Conservation (phyloP, 805 yeast species). For the Nakazawaea ernobii region DNA sequence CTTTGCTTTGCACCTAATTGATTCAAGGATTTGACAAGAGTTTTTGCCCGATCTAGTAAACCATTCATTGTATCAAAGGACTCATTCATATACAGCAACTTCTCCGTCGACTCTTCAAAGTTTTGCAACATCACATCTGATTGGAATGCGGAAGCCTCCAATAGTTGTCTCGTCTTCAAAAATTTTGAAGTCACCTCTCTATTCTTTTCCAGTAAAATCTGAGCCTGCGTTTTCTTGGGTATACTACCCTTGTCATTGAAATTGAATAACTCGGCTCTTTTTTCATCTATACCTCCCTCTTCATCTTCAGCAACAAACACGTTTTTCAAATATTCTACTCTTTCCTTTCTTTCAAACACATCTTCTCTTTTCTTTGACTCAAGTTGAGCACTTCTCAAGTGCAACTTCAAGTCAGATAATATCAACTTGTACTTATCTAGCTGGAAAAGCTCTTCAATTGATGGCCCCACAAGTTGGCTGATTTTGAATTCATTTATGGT, state of each 20-base stretch:
- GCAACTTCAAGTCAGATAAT: slow-evolving; percentile 19
- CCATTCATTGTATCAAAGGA: slow-evolving; percentile 36
- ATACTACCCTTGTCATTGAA: slow-evolving; percentile 18
- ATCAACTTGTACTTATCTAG: slow-evolving; percentile 15
- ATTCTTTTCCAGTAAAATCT: slow-evolving; percentile 40
- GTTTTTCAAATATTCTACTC: slow-evolving; percentile 12
- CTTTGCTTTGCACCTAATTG: slow-evolving; percentile 46
- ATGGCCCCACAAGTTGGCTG: not conserved
- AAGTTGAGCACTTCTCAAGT: slow-evolving; percentile 23
- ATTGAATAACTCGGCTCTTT: slow-evolving; percentile 20
- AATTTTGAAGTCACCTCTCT: slow-evolving; percentile 39
- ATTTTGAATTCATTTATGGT: slow-evolving; percentile 16
- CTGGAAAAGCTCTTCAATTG: not conserved
- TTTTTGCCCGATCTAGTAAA: slow-evolving; percentile 35
- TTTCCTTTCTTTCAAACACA: slow-evolving; percentile 3
- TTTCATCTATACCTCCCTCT: not conserved
- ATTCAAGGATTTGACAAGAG: slow-evolving; percentile 44
- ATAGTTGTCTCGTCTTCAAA: slow-evolving; percentile 40
- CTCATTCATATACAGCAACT: slow-evolving; percentile 33
- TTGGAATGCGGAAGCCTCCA: slow-evolving; percentile 44
- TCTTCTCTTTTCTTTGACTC: slow-evolving; percentile 18
- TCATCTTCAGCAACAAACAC: not conserved
- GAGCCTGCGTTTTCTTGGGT: slow-evolving; percentile 27
- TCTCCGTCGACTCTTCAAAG: slow-evolving; percentile 39
- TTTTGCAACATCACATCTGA: slow-evolving; percentile 45